phyloP scores from a whole-genome alignment of 1,284 basidiomycete species.

The Sporisorium reilianum region DNA sequence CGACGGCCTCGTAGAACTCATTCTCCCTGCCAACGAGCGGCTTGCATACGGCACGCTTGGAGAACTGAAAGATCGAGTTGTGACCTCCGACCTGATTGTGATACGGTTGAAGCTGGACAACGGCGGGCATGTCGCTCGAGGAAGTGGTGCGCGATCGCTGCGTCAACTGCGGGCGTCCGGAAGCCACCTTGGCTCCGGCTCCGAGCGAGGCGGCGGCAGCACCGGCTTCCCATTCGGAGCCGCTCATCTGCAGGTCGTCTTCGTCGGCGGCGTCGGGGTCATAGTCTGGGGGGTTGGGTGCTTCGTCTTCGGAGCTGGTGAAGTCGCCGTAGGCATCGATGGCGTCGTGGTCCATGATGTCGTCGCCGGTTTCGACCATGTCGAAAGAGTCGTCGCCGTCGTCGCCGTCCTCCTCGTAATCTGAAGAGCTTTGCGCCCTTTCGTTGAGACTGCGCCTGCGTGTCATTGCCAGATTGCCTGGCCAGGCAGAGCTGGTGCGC shows the following conservation, averaged over 20 bases:
- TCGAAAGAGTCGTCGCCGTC: slow-evolving; percentile 37
- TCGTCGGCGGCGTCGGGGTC: slow-evolving; percentile 39
- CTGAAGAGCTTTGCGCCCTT: slow-evolving; percentile 33
- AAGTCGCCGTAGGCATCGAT: slow-evolving; percentile 22
- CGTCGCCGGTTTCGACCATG: slow-evolving; percentile 16
- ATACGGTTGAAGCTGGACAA: slow-evolving; percentile 92
- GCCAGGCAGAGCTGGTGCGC: slow-evolving; percentile 34
- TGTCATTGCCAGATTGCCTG: slow-evolving; percentile 31
- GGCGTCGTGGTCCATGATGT: slow-evolving; percentile 15
- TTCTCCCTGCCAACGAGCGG: slow-evolving; percentile 96
- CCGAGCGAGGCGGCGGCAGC: background rate
- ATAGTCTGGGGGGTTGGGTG: slow-evolving; percentile 3
- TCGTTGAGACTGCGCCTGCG: slow-evolving; percentile 42
- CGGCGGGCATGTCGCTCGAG: slow-evolving; percentile 47
- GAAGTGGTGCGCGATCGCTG: slow-evolving; percentile 13
- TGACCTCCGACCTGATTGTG: slow-evolving; percentile 98
- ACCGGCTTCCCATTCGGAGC: slow-evolving; percentile 43
- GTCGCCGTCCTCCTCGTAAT: slow-evolving; percentile 46
- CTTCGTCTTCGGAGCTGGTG: slow-evolving; percentile 37
- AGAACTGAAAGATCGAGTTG: slow-evolving; percentile 97
- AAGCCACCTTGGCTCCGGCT: background rate
- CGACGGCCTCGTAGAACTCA: slow-evolving; percentile 96
- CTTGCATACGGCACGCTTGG: slow-evolving; percentile 98
- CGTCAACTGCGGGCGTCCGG: slow-evolving; percentile 10
- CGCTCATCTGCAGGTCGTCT: slow-evolving; percentile 50